Base-by-base conservation (phyloP, 768 basidiomycete genomes). In the Leccinum variicolor region DNA sequence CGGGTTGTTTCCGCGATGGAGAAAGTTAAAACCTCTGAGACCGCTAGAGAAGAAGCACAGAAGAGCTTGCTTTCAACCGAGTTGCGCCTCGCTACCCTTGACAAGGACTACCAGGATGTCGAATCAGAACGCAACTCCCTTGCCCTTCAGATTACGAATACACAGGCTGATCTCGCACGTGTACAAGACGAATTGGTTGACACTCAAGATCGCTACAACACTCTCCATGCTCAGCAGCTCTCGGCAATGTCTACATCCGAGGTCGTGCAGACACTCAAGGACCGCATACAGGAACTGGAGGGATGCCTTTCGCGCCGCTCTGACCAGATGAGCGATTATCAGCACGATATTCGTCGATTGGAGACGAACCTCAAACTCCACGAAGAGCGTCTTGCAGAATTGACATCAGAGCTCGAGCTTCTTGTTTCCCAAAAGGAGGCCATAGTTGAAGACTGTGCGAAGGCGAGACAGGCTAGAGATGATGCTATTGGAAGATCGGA, bases 401-500 rank as follows among this genome's bases (percentile, higher is more conserved):
- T 90, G 81, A 85, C 80, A 3, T 70, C 67, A 17, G 91, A 93
- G 63, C 69, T 90, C 56, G 90, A 90, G 64, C 80, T 81, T 59
- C 74, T 85, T 57, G 76, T 74, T 21, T 79, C 83, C 5, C 82
- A 91, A 75, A 90, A 87, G 69, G 83, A 84, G 55, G 85, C 88
- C 2, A 90, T 93, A 87, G 82, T 92, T 0, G 90, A 92, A 60
- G 91, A 93, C 66, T 92, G 91, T 64, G 85, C 86, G 4, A 84
- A 86, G 54, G 89, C 89, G 2, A 77, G 91, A 53, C 86, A 86
- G 54, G 82, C 86, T 21, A 78, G 91, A 34, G 87, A 93, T 68
- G 78, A 79, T 25, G 87, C 89, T 5, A 67, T 85, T 45, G 65
- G 67, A 54, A 75, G 74, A 57, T 69, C 81, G 26, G 91, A 92